Evolutionary conservation across 768 basidiomycete genomes (phyloP), one percentile per base, ranked within the genome.

Genomic region (Phaffia australis): DNA sequence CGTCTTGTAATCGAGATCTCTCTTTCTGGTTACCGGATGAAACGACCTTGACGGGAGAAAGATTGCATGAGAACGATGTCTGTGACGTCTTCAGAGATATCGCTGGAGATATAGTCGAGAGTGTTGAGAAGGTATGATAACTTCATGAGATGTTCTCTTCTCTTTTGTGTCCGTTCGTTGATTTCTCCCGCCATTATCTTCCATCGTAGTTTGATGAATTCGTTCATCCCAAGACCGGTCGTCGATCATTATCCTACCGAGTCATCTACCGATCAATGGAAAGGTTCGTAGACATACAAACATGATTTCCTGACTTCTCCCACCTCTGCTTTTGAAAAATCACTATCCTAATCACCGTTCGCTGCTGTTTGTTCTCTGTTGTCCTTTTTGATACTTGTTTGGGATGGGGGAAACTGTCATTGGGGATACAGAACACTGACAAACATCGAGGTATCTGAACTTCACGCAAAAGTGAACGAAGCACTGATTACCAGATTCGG

Each of bases 181-280:
- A 7, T 29, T 51, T 32, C 18, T 1, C 32, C 65, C 51, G 18
- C 18, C 18, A 15, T 21, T 57, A 2, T 3, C n/a, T 57, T n/a
- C 21, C 16, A 6, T 30, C 27, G 50, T 68, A 27, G 25, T 86
- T 94, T 70, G 95, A 99, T 78, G 80, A 83, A 35, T 99, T 97
- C 75, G 80, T 80, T 19, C 91, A 99, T 76, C 91, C 92, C 0
- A 91, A 89, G 77, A 89, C 89, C 3, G 80, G 81, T 30, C 82
- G 85, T 54, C 82, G 81, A 61, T 92, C 89, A 71, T 78, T 87
- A 70, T 90, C 91, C 72, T 97, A 91, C 77, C 81, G 94, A 60
- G 83, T 98, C 69, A 91, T 89, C 72, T 99, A 98, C 76, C 81
- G 93, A 66, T 95, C 93, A 32, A 94, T 98, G 92, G 94, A 98